Evolutionary conservation across 2,329 filamentous ascomycete species (phyloP).

Genomic region (Eurotiales sp.): DNA sequence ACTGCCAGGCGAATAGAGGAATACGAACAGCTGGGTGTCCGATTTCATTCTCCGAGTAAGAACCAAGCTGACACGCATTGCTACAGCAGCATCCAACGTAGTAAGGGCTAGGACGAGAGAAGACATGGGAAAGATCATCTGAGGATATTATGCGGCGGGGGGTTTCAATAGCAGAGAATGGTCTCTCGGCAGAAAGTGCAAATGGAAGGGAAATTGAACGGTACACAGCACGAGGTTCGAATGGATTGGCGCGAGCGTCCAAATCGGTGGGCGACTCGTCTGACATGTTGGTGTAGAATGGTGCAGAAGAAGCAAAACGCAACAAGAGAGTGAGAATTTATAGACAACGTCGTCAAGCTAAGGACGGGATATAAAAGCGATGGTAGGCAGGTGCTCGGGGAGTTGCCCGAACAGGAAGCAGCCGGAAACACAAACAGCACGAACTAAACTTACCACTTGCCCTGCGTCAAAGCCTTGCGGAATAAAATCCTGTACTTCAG

Average conservation of each 20-base stretch:
- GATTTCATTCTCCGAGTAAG: not conserved
- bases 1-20: not conserved
- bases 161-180: constrained; percentile 2
- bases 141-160: constrained; percentile 6
- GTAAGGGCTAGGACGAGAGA: not conserved
- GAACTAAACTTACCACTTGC: constrained; percentile 43
- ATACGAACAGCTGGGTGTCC: constrained; percentile 1
- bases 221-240: constrained; percentile 17
- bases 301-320: not conserved
- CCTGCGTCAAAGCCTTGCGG: constrained; percentile 51
- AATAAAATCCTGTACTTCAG: constrained; percentile 48
- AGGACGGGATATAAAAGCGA: not conserved
- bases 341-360: not conserved
- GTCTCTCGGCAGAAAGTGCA: constrained; percentile 6
- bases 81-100: not conserved
- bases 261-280: constrained; percentile 17
- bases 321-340: not conserved
- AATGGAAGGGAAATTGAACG: constrained; percentile 16
- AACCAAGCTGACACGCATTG: not conserved
- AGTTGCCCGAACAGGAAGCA: not conserved
- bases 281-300: not conserved
- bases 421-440: not conserved
- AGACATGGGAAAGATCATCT: not conserved
- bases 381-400: too few relatives aligned
- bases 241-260: constrained; percentile 24